Evolutionary conservation across 164 flowering plant genomes (phyloP).

Genomic region (Buxus sempervirens): DNA sequence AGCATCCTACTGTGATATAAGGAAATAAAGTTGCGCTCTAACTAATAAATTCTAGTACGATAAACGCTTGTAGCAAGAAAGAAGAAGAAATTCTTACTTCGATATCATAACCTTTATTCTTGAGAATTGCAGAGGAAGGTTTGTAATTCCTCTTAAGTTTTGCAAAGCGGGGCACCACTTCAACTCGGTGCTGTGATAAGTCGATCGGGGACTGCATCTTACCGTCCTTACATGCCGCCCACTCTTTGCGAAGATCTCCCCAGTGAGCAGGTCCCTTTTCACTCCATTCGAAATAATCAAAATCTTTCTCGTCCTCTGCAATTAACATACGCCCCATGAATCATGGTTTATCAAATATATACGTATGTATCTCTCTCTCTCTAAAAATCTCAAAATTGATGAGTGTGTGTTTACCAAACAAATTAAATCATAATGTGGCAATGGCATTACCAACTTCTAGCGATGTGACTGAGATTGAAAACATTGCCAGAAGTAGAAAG

Average conservation of each 20-base stretch:
- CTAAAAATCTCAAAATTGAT: no score
- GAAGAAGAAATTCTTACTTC: constrained; percentile 15
- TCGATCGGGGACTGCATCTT: constrained; percentile 54
- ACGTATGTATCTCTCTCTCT: no score
- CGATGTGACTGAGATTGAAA: constrained; percentile 14
- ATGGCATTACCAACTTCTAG: constrained; percentile 40
- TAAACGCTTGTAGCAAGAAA: no score
- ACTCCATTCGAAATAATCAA: constrained; percentile 35
- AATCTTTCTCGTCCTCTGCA: constrained; percentile 44
- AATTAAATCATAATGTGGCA: background rate
- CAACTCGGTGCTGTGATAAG: constrained; percentile 22
- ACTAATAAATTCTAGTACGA: no score
- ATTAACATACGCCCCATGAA: background rate
- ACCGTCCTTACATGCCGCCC: constrained; percentile 48
- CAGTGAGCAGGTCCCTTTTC: constrained; percentile 43
- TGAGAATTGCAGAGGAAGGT: constrained; percentile 29
- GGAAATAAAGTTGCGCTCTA: no score
- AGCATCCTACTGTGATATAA: no score
- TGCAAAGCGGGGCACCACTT: constrained; percentile 9
- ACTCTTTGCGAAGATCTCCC: constrained; percentile 47
- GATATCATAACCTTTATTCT: constrained; percentile 48
- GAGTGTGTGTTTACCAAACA: no score
- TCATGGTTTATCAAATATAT: no score
- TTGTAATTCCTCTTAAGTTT: constrained; percentile 26
- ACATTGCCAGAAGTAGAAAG: background rate